Conservation (phyloP, 306 rosid species). For the Hippophae gyantsensis region DNA sequence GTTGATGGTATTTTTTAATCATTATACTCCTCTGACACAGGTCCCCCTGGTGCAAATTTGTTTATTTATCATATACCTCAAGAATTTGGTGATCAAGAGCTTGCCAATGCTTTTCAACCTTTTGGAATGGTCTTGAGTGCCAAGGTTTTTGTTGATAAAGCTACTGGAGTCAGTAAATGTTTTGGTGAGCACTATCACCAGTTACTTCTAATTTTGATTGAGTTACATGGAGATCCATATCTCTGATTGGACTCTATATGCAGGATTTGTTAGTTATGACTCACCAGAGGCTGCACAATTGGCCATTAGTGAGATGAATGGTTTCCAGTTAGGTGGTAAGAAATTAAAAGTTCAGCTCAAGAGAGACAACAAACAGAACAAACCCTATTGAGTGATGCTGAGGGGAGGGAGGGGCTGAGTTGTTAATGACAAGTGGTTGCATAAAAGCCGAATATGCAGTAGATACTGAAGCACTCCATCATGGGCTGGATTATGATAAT, state of each 20-base stretch:
- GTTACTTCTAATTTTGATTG: constrained; percentile 15
- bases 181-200: constrained; percentile 55
- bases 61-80: constrained; percentile 99
- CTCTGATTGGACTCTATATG: constrained; percentile 23
- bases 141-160: constrained; percentile 95
- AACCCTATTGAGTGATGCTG: constrained; percentile 54
- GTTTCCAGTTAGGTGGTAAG: constrained; percentile 85
- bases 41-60: constrained; percentile 96
- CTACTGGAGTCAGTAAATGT: constrained; percentile 97
- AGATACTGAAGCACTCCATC: constrained; percentile 21
- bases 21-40: constrained; percentile 38
- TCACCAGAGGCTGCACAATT: constrained; percentile 78
- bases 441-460: constrained; percentile 16
- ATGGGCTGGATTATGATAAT: constrained; percentile 24
- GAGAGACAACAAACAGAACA: constrained; percentile 85
- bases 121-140: constrained; percentile 93
- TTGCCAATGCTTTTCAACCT: constrained; percentile 73
- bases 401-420: constrained; percentile 35
- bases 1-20: constrained; percentile 14
- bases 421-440: constrained; percentile 16
- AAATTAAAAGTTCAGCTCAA: constrained; percentile 96
- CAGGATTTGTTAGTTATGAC: constrained; percentile 98
- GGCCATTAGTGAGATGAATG: constrained; percentile 85
- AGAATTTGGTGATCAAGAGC: constrained; percentile 91
- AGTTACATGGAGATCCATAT: constrained; percentile 15